Evolutionary conservation across 2,329 filamentous ascomycete genomes (phyloP).

Genomic region (Botrytis squamosa): DNA sequence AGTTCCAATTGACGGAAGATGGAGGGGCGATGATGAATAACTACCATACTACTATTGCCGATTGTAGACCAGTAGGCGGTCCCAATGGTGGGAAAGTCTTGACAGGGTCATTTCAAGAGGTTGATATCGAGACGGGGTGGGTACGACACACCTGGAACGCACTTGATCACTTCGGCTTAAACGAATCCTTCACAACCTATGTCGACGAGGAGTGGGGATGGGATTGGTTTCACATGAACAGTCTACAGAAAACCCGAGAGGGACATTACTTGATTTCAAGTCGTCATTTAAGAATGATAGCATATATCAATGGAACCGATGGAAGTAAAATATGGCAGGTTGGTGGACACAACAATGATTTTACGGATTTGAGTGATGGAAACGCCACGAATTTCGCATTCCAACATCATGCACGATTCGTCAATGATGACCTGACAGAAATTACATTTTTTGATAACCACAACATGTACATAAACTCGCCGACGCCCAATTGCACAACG

Average conservation of each 20-base stretch:
- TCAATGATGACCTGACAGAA: conserved; percentile 36
- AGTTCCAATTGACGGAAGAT: conserved; percentile 16
- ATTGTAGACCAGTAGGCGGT: conserved; percentile 1
- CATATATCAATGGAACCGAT: not conserved
- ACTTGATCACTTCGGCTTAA: conserved; percentile 40
- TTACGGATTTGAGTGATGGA: not conserved
- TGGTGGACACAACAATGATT: not conserved
- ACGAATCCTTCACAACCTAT: conserved; percentile 25
- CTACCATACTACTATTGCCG: conserved; percentile 13
- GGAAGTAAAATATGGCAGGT: not conserved
- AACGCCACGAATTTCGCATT: not conserved
- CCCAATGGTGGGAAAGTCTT: conserved; percentile 7
- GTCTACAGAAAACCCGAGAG: conserved; percentile 28
- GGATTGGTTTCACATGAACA: conserved; percentile 39
- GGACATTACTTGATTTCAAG: not conserved
- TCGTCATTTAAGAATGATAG: not conserved
- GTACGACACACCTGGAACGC: conserved; percentile 53
- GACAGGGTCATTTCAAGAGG: conserved; percentile 45
- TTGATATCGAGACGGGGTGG: conserved; percentile 50
- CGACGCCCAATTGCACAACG: conserved; percentile 5
- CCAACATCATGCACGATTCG: conserved; percentile 43
- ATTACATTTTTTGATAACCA: conserved; percentile 38
- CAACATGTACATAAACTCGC: conserved; percentile 28
- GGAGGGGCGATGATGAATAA: conserved; percentile 17
- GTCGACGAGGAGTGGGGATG: conserved; percentile 26